Base-by-base conservation (phyloP, 2,329 filamentous ascomycete genomes). In the Xylariaceae sp. region DNA sequence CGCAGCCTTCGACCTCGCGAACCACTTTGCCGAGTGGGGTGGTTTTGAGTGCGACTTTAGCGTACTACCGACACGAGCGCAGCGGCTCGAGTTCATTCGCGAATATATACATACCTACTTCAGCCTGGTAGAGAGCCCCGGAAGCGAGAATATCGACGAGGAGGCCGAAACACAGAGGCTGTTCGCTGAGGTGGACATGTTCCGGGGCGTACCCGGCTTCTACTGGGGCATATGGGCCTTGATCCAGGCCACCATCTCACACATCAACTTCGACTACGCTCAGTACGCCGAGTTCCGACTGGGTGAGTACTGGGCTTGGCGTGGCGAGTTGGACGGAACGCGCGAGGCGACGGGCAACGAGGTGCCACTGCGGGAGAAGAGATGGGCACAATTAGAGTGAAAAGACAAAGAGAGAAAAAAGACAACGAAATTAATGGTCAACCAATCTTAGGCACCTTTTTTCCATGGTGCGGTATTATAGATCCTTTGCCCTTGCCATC, bases 1-100 rank as follows among this genome's bases (percentile, higher is more conserved):
- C 1, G 92, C 93, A 3, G 93, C 94, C 2, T 99, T 99, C 75
- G 95, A 99, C 73, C 87, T 99, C 66, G 89, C 94, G 47, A 99
- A 99, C 77, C 95, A 99, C 79, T 96, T 99, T 72, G 92, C 95
- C 44, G 95, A 99, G 77, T 99, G 95, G 94, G 93, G 89, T 58
- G 95, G 95, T 55, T 97, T 97, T 70, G 92, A 96, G 68, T 99
- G 95, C 79, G 92, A 98, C 75, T 93, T 90, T 77, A 85, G 78
- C 68, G 88, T 89, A 65, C 82, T 98, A 54, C 95, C 95, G 4
- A 95, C 91, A 1, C 84, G 83, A 61, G 79, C 86, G 17, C 87
- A 94, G 67, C 88, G 95, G 24, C 84, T 86, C 40, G 85, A 88
- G 52, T 99, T 99, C 75, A 84, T 98, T 58, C 79, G 82, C 62